Evolutionary conservation across 164 flowering plant genomes (phyloP), one percentile per base, ranked within the genome.

Genomic region (Pachysandra terminalis): DNA sequence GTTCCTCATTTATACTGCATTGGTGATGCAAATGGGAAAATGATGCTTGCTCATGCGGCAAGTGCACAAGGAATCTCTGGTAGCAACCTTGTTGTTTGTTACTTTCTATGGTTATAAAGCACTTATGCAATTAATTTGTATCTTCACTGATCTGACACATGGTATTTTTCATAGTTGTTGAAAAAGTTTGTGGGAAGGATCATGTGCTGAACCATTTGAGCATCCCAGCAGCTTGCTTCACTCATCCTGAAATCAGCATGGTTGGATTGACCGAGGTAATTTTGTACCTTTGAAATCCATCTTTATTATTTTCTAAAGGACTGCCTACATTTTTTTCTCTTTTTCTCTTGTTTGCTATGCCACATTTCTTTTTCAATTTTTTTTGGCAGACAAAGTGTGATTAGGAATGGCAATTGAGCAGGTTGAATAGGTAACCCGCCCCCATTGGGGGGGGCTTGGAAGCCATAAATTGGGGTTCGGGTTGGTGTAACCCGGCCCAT

Each of bases 41-140:
- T 96, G 95, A 96, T 96, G 99, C 96, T 96, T 80, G 98, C 98
- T 68, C 99, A 96, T 86, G 97, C 99, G 51, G 98, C 98, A 68
- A 96, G 99, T 80, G 98, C 99, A 64, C 99, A 96, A 76, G 99
- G 99, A 80, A 96, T 96, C 65, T 96, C 99, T 63, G 99, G 79
- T 80, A 61, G 49, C 28, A 32, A 61, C 45, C 23, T 28, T 57
- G 22, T 53, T 62, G 7, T 45, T 54, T 54, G 41, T 59, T 48
- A 59, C 56, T 41, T 71, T 48, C 45, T 54, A n/a, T 67, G 32
- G 66, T 25, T 27, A 37, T 48, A 9, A 23, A 19, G 40, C 51
- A 53, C 7, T 64, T 23, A 24, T 48, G 49, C 21, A 21, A 41
- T 40, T 27, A 37, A 23, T 61, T 66, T 53, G 17, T 19, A 23